A percentile compares a stretch with the other conserved stretches of the same genome.
phyloP scores from a whole-genome alignment of 306 rosid genomes.

The Dalbergia oliveri region DNA sequence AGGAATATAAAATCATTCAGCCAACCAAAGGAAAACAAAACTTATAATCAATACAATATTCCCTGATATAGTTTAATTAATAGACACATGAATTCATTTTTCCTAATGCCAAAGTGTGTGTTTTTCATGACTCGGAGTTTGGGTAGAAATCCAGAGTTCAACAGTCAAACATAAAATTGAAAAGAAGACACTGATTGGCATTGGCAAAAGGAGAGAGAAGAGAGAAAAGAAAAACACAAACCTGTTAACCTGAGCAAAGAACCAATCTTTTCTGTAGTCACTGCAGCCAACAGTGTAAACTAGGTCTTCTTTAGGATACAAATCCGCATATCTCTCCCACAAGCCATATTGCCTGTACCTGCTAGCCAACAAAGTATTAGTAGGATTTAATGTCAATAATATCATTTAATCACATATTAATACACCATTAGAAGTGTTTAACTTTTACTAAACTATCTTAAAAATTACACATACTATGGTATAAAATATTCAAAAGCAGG shows the following conservation, averaged over 20 bases:
- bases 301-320: constrained; percentile 70
- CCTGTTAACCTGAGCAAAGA: constrained; percentile 89
- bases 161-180: background rate
- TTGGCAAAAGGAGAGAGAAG: constrained; percentile 17
- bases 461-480: background rate
- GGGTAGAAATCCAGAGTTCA: background rate
- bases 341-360: constrained; percentile 88
- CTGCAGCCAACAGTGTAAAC: constrained; percentile 63
- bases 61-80: background rate
- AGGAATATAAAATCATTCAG: too few relatives aligned
- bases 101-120: background rate
- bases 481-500: background rate
- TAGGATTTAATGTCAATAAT: background rate
- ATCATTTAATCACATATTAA: background rate
- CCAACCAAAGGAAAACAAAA: background rate
- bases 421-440: too few relatives aligned
- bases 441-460: too few relatives aligned
- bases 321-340: constrained; percentile 82
- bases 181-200: background rate
- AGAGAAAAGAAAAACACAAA: constrained; percentile 18
- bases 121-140: background rate
- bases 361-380: constrained; percentile 17
- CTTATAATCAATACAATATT: background rate
- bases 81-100: background rate
- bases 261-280: constrained; percentile 76